Base-by-base conservation (phyloP, 352 stramenopile species). In the Phytophthora cactorum region DNA sequence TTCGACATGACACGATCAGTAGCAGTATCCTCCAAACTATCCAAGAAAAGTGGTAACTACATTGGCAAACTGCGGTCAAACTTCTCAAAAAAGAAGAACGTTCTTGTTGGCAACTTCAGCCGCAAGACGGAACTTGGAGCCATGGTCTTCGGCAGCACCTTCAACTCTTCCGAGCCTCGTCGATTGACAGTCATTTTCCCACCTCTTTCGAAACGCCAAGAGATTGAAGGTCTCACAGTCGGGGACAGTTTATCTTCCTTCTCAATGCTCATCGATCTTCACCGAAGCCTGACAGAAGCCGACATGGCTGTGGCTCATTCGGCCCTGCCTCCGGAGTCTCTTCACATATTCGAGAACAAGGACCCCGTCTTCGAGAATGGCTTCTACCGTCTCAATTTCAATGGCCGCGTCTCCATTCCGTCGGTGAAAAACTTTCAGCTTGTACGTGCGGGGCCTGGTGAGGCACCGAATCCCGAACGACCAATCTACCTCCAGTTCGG, bases 1-100 rank as follows among this genome's bases (percentile, higher is more conserved):
- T 97, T 94, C 61, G 90, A 97, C 71, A 93, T 95, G 78, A 86
- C 87, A 17, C 75, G 88, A 27, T 83, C 76, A 2, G 70, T 72
- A 8, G 71, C 77, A 14, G 39, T 81, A 3, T 59, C 72, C 1
- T 70, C 66, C 29, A 86, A 86, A 31, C 62, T 96, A 1, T 86
- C 75, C 5, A 97, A 97, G 70, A 97, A 97, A 64, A 90, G 84
- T 39, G 91, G 89, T 45, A 95, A 97, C 52, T 97, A 97, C 75
- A 75, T 97, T 15, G 91, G 91, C 38, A 97, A 97, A 57, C 46
- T 97, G 38, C 77, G 86, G 9, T 86, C 79, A 1, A 92, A 87
- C 52, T 90, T 95, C 44, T 88, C 81, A 27, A 86, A 86, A 34
- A 85, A 86, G 43, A 91, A 90, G 56, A 91, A 77, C 56, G 84